Base-by-base conservation (phyloP, 1,284 basidiomycete species). In the Trichosporon sp. region DNA sequence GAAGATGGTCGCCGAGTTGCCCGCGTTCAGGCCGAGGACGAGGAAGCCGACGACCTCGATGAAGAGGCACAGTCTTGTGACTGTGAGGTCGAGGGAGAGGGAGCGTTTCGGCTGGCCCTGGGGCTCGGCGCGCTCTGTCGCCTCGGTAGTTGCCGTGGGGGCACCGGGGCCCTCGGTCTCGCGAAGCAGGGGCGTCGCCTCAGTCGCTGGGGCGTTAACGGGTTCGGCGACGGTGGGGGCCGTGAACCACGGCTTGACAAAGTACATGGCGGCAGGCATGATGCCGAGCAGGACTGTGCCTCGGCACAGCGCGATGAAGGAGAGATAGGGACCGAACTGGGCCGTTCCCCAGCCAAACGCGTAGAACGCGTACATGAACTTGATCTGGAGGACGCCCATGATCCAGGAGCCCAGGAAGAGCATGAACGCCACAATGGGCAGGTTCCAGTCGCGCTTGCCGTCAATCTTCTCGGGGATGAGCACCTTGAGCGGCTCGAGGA, bases 271-370 rank as follows among this genome's bases (percentile, higher is more conserved):
- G 32, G 81, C 83, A 11, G 93, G 93, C 7, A 94, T 82, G 32
- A 92, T 73, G 3, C 89, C 71, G 1, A 90, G 85, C 71, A 94
- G 84, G 71, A 89, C 88, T 1, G 89, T 19, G 1, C 91, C 90
- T 5, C 92, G 87, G 1, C 86, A 82, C 19, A 86, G 84, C n/a
- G 90, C 89, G 14, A 90, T 78, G 5, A 89, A 74, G 68, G 89
- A 91, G 67, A 94, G 81, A 85, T 88, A 93, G 74, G 93, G 93
- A 7, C 92, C 92, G 12, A 92, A 82, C 91, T 94, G 67, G 6
- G 91, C 88, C 4, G 91, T 87, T n/a, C 84, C 87, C 93, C 92
- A 95, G 0, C 87, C 86, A 78, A 91, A 94, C 1, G 83, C 86
- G 6, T 86, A 86, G 8, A 88, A 85, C 4, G 89, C 86, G 80